phyloP scores from a whole-genome alignment of 768 basidiomycete genomes.

The Rhizopogon roseolus region DNA sequence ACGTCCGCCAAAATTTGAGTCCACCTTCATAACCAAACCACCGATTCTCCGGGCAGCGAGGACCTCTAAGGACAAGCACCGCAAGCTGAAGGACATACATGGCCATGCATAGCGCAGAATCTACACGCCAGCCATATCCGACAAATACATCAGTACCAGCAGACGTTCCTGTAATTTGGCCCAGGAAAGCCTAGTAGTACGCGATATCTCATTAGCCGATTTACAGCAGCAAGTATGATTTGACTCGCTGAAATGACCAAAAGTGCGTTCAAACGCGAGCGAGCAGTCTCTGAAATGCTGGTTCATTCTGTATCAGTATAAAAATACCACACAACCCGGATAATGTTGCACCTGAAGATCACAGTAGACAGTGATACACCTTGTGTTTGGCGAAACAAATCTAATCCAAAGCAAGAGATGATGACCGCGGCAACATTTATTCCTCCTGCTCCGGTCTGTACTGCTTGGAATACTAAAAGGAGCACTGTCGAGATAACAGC shows the following conservation, averaged over 20 bases:
- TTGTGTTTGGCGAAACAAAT: conserved; percentile 15
- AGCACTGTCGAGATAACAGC: conserved; percentile 30
- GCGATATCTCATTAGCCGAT: neutral
- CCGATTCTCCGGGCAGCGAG: conserved; percentile 24
- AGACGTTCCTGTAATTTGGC: conserved; percentile 39
- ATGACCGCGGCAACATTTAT: conserved; percentile 33
- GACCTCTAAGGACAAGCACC: conserved; percentile 31
- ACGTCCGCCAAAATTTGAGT: conserved; percentile 8
- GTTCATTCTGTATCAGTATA: neutral
- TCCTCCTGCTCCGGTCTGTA: conserved; percentile 35
- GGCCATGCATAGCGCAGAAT: conserved; percentile 25
- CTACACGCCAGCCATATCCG: conserved; percentile 30
- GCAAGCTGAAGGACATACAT: conserved; percentile 30
- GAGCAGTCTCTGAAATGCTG: conserved; percentile 19
- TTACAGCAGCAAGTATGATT: neutral
- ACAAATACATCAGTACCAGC: conserved; percentile 35
- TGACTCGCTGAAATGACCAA: conserved; percentile 18
- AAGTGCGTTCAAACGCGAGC: conserved; percentile 22
- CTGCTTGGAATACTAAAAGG: conserved; percentile 20
- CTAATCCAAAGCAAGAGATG: conserved; percentile 35
- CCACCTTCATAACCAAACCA: conserved; percentile 67
- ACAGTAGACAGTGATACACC: neutral
- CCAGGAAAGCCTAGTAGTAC: conserved; percentile 16
- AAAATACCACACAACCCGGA: no score
- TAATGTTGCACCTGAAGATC: neutral